Evolutionary conservation across 2,329 filamentous ascomycete species (phyloP).

Genomic region (Epichloe hybrida): DNA sequence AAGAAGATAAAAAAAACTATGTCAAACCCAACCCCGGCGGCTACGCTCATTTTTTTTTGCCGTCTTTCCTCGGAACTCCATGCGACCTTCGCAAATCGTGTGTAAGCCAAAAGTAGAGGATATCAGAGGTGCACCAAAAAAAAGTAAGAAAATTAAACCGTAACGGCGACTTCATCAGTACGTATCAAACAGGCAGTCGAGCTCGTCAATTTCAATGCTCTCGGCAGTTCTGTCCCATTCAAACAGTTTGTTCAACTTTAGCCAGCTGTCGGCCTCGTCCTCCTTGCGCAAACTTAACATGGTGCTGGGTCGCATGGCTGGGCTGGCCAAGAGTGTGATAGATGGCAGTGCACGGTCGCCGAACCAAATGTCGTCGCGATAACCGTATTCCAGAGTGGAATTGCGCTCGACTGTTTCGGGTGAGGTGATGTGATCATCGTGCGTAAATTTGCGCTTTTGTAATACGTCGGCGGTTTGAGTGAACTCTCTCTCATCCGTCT

Average conservation of each 20-base stretch:
- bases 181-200: conserved; percentile 72
- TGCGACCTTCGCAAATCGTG: conserved; percentile 10
- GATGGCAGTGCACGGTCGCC: conserved; percentile 24
- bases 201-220: conserved; percentile 81
- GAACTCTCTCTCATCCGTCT: conserved; percentile 92
- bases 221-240: conserved; percentile 66
- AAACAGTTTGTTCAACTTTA: conserved; percentile 27
- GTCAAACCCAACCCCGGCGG: not conserved
- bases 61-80: conserved; percentile 6
- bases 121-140: not conserved
- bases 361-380: conserved; percentile 39
- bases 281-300: conserved; percentile 21
- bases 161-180: conserved; percentile 33
- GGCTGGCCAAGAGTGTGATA: conserved; percentile 37
- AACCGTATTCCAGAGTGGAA: conserved; percentile 20
- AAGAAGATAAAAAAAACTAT: not conserved
- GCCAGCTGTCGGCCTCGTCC: conserved; percentile 25
- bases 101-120: conserved; percentile 1
- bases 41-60: not conserved
- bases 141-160: conserved; percentile 2
- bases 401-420: conserved; percentile 19
- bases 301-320: conserved; percentile 32
- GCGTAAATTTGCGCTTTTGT: conserved; percentile 46
- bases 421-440: conserved; percentile 21
- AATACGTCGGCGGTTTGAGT: conserved; percentile 86